These are phyloP conservation scores for Colletotrichum sp. DNA, from an alignment of 2,329 filamentous ascomycete genomes.

Conservation along the genomic window DNA sequence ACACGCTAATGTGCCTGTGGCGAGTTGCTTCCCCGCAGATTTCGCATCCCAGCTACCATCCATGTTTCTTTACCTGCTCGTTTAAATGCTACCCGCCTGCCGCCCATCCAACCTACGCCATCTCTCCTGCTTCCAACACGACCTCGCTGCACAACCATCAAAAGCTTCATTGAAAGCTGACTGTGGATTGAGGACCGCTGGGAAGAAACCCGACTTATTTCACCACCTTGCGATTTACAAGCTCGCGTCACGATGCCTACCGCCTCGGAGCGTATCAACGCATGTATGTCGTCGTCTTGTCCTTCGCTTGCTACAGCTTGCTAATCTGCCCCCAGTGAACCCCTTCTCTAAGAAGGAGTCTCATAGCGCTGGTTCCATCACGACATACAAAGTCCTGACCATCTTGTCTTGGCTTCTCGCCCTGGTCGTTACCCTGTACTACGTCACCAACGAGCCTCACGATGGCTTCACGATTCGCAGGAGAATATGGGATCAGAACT, in stretches of 20 bases:
- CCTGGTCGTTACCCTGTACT: conserved; percentile 75
- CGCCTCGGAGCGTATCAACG: conserved; percentile 16
- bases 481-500: conserved; percentile 79
- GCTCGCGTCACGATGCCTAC: conserved; percentile 8
- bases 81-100: conserved; percentile 10
- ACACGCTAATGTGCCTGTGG: conserved; percentile 18
- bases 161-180: neutral
- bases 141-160: neutral
- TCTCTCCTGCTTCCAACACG: neutral
- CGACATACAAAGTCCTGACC: conserved; percentile 78
- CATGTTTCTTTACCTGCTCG: neutral
- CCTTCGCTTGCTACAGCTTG: neutral
- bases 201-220: neutral
- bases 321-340: conserved; percentile 59
- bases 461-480: conserved; percentile 64
- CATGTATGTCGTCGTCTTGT: conserved; percentile 3
- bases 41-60: conserved; percentile 3
- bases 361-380: conserved; percentile 64
- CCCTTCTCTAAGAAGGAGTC: conserved; percentile 76
- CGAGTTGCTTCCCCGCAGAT: conserved; percentile 19
- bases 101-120: neutral
- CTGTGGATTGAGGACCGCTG: neutral
- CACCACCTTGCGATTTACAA: neutral
- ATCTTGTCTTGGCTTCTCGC: conserved; percentile 77
- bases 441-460: conserved; percentile 67